Percentiles rank a stretch among this genome's conserved stretches.
Conservation (phyloP, 768 basidiomycete genomes). For the Symmetrospora coprosmae region DNA sequence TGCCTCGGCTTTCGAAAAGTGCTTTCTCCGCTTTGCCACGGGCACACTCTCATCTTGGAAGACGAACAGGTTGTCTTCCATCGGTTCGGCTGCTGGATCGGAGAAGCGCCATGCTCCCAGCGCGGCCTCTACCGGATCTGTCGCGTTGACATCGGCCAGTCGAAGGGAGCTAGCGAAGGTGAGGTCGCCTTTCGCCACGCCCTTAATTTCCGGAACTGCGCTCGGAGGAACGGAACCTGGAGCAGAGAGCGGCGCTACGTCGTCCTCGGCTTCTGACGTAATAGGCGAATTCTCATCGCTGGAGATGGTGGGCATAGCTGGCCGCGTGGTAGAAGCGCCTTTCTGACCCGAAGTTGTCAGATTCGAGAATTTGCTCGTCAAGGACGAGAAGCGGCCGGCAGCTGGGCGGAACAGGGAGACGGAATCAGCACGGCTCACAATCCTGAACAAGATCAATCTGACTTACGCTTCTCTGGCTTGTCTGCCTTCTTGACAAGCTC, state of each 20-base stretch:
- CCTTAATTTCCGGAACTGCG: not conserved
- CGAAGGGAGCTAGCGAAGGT: not conserved
- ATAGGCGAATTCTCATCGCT: not conserved
- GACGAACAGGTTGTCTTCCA: conserved; percentile 29
- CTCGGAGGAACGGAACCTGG: not conserved
- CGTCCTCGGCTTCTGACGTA: not conserved
- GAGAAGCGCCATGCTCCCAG: conserved; percentile 23
- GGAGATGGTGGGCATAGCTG: no score
- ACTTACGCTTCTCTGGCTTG: not conserved
- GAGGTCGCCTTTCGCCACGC: not conserved
- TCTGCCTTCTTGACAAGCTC: not conserved
- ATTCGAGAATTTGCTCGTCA: not conserved
- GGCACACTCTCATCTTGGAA: conserved; percentile 27
- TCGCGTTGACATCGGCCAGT: not conserved
- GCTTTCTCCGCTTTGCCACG: conserved; percentile 29
- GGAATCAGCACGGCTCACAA: no score
- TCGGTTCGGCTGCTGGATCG: not conserved
- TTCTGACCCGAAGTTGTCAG: not conserved
- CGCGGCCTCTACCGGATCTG: conserved; percentile 7
- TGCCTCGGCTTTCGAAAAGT: conserved; percentile 23
- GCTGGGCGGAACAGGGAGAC: no score
- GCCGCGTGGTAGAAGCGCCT: no score
- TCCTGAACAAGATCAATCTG: no score
- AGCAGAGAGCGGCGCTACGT: not conserved
- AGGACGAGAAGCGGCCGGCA: not conserved